Percentiles rank a stretch among this genome's conserved stretches.
These are phyloP conservation scores for Phytophthora idaei DNA, from an alignment of 352 stramenopile species.

Conservation along the genomic window DNA sequence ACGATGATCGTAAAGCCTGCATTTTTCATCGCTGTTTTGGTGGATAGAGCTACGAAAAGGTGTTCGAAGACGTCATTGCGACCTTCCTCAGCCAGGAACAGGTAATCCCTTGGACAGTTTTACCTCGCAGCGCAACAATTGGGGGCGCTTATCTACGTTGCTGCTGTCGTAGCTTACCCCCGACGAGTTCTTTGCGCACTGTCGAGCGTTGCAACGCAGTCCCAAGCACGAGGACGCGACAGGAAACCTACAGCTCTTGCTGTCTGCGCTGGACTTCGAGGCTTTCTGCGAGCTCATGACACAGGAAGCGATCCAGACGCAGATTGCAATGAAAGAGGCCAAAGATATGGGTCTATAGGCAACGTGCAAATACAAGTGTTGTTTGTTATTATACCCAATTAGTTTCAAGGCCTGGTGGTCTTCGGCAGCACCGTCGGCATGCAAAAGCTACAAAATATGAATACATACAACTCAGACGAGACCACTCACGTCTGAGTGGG, in stretches of 20 bases:
- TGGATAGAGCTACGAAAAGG: slow-evolving; percentile 50
- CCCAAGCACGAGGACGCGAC: slow-evolving; percentile 44
- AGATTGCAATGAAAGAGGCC: slow-evolving; percentile 52
- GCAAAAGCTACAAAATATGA: slow-evolving; percentile 34
- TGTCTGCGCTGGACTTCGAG: slow-evolving; percentile 62
- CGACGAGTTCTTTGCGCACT: slow-evolving; percentile 61
- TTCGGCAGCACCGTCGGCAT: slow-evolving; percentile 18
- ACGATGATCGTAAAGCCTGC: not conserved
- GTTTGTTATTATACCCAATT: slow-evolving; percentile 46
- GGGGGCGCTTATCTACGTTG: slow-evolving; percentile 11
- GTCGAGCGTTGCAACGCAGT: slow-evolving; percentile 36
- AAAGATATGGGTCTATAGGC: slow-evolving; percentile 63
- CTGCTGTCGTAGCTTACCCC: slow-evolving; percentile 35
- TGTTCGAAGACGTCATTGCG: slow-evolving; percentile 52
- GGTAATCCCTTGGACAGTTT: slow-evolving; percentile 3
- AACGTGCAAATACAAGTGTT: slow-evolving; percentile 14
- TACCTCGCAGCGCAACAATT: slow-evolving; percentile 9
- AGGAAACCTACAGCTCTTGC: slow-evolving; percentile 49
- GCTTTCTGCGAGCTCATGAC: slow-evolving; percentile 63
- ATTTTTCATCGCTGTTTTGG: slow-evolving; percentile 1
- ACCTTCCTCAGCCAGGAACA: slow-evolving; percentile 51
- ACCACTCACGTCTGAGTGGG: too few species aligned
- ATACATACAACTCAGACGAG: slow-evolving; percentile 25
- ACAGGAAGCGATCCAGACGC: slow-evolving; percentile 48
- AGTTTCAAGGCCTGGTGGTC: slow-evolving; percentile 26